These are phyloP conservation scores for Toxoplasma gondii DNA, from an alignment of 169 alveolate genomes.

Conservation along the genomic window DNA sequence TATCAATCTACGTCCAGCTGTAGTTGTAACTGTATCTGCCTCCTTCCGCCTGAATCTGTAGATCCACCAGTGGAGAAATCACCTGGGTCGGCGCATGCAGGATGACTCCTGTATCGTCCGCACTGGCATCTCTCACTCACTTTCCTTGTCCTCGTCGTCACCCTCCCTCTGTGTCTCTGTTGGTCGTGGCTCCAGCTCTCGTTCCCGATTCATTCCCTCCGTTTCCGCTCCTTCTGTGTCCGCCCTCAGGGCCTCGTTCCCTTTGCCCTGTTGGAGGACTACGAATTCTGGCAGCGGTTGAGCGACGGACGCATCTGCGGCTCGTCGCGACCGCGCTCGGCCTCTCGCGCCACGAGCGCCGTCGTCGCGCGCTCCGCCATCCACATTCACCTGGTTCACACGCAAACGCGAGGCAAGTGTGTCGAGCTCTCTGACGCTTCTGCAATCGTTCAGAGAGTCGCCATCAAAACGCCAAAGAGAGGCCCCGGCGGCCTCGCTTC, in stretches of 20 bases:
- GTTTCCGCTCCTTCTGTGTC: background rate
- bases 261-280: constrained; percentile 49
- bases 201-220: too few species aligned
- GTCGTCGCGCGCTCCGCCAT: background rate
- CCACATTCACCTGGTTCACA: constrained; percentile 44
- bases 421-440: constrained; percentile 41
- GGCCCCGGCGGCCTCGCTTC: background rate
- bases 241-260: constrained; percentile 57
- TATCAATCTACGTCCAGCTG: too few species aligned
- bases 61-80: too few species aligned
- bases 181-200: too few species aligned
- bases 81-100: too few species aligned
- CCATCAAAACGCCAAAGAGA: background rate
- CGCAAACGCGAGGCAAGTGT: background rate
- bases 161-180: too few species aligned
- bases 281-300: constrained; percentile 56
- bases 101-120: too few species aligned
- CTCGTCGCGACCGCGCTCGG: constrained; percentile 9
- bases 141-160: too few species aligned
- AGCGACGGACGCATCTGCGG: constrained; percentile 12
- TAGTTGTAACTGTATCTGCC: too few species aligned
- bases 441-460: constrained; percentile 47
- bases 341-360: background rate
- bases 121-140: too few species aligned
- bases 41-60: too few species aligned